phyloP scores from a whole-genome alignment of 2,329 filamentous ascomycete genomes.

The Polytolypa hystricis region DNA sequence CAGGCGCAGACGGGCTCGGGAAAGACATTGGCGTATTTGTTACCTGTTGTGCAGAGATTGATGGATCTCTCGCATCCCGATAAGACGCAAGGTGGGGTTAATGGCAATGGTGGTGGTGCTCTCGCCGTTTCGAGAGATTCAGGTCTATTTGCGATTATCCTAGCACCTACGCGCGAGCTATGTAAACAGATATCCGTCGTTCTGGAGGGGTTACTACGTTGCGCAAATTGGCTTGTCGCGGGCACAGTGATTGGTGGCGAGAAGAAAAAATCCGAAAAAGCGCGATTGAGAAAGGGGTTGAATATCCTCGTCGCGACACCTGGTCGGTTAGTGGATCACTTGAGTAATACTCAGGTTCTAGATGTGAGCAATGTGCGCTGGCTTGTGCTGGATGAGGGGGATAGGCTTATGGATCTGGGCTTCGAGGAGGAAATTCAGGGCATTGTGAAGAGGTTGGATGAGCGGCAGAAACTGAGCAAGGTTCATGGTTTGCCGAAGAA shows the following conservation, averaged over 20 bases:
- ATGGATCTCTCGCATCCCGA: slow-evolving; percentile 55
- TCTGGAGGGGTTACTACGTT: slow-evolving; percentile 73
- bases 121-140: slow-evolving; percentile 65
- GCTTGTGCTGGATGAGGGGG: slow-evolving; percentile 90
- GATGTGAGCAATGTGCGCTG: slow-evolving; percentile 83
- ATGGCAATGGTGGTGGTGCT: slow-evolving; percentile 25
- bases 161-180: slow-evolving; percentile 86
- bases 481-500: slow-evolving; percentile 57
- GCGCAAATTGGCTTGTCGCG: slow-evolving; percentile 85
- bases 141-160: slow-evolving; percentile 84
- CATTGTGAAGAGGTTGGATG: slow-evolving; percentile 69
- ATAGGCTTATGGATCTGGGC: slow-evolving; percentile 95
- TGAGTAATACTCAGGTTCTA: slow-evolving; percentile 82
- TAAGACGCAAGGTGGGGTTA: slow-evolving; percentile 29
- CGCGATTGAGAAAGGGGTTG: slow-evolving; percentile 81
- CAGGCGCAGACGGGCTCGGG: slow-evolving; percentile 96
- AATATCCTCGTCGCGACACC: slow-evolving; percentile 95
- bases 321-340: slow-evolving; percentile 78
- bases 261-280: slow-evolving; percentile 76
- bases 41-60: slow-evolving; percentile 84
- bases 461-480: slow-evolving; percentile 51
- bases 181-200: slow-evolving; percentile 89
- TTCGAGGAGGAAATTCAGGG: slow-evolving; percentile 90
- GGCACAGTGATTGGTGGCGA: slow-evolving; percentile 69
- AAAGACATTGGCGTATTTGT: slow-evolving; percentile 90